These are phyloP conservation scores for Tympanopsis confertula DNA, from an alignment of 2,329 filamentous ascomycete genomes.

Conservation along the genomic window DNA sequence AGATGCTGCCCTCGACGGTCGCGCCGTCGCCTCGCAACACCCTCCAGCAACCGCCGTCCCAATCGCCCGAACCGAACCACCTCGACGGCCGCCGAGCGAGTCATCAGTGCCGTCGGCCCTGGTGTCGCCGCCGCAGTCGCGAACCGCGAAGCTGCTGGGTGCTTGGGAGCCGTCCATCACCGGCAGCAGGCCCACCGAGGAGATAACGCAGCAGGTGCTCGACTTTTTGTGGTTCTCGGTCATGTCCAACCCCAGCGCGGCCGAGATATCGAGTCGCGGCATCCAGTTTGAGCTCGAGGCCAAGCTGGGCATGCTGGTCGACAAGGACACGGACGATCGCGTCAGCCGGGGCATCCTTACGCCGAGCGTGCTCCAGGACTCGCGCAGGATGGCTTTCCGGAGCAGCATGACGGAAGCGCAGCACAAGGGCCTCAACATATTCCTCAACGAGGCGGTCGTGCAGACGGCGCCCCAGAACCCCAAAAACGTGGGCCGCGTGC, in stretches of 20 bases:
- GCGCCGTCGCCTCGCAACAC: too few species aligned
- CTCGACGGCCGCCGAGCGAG: slow-evolving; percentile 13
- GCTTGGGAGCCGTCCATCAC: slow-evolving; percentile 60
- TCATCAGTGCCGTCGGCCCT: slow-evolving; percentile 9
- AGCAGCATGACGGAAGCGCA: slow-evolving; percentile 84
- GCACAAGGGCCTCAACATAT: slow-evolving; percentile 74
- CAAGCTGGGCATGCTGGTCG: slow-evolving; percentile 74
- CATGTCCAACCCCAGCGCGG: slow-evolving; percentile 12
- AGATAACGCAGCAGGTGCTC: slow-evolving; percentile 63
- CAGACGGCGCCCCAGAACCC: slow-evolving; percentile 44
- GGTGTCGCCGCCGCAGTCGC: slow-evolving; percentile 5
- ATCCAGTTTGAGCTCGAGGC: slow-evolving; percentile 87
- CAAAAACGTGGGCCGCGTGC: slow-evolving; percentile 31
- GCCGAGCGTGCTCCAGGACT: slow-evolving; percentile 54
- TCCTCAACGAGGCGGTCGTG: slow-evolving; percentile 60
- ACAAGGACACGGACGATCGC: slow-evolving; percentile 60
- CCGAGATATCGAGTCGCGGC: slow-evolving; percentile 46
- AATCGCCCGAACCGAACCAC: slow-evolving; percentile 3
- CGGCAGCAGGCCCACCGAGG: slow-evolving; percentile 59
- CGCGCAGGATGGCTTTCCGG: slow-evolving; percentile 52
- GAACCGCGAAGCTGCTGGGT: slow-evolving; percentile 25
- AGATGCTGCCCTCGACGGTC: too few species aligned
- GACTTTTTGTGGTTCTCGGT: slow-evolving; percentile 69
- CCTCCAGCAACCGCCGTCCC: neutral
- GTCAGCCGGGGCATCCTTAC: slow-evolving; percentile 55